Evolutionary conservation across 2,329 filamentous ascomycete genomes (phyloP), one percentile per base, ranked within the genome.

Genomic region (Sporothrix dimorphospora): DNA sequence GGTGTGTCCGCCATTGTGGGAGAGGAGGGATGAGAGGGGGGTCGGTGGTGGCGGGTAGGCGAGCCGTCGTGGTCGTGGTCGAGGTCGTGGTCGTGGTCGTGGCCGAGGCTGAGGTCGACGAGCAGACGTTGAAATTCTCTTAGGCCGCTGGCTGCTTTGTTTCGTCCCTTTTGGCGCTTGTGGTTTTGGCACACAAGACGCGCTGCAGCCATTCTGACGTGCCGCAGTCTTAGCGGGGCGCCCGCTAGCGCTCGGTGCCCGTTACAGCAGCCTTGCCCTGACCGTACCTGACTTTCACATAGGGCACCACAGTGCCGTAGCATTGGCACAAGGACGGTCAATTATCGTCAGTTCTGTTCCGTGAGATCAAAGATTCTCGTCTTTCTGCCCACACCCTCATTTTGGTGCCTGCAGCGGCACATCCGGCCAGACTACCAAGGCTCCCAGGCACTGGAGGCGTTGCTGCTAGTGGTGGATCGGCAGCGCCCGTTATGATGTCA

Each of bases 1-100:
- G 73, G 73, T 34, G 72, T 61, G 72, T 73, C 72, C 6, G 73
- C 71, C 72, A 75, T 75, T 21, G 14, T 70, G 59, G 51, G 53
- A 19, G 66, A 16, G 1, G 24, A 30, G 30, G 47, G 63, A 14
- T 14, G 42, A 19, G 19, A 12, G 24, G 42, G 49, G 27, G 19
- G 9, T 42, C 4, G 30, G 57, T 5, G 3, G 51, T n/a, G 14
- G 57, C 19, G 8, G 51, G 12, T 45, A 21, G 14, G 12, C 40
- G 57, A 40, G 57, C 57, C n/a, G n/a, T n/a, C n/a, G n/a, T n/a
- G n/a, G 47, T 40, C 11, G 66, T 55, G 34, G 49, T 69, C 30
- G 49, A 55, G n/a, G n/a, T n/a, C n/a, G n/a, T n/a, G n/a, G n/a
- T n/a, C n/a, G n/a, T n/a, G 27, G 65, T 11, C 5, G 42, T n/a